Percentiles rank a stretch among this genome's conserved stretches.
Conservation (phyloP, 2,329 filamentous ascomycete genomes). For the Cladosporium colombiae region DNA sequence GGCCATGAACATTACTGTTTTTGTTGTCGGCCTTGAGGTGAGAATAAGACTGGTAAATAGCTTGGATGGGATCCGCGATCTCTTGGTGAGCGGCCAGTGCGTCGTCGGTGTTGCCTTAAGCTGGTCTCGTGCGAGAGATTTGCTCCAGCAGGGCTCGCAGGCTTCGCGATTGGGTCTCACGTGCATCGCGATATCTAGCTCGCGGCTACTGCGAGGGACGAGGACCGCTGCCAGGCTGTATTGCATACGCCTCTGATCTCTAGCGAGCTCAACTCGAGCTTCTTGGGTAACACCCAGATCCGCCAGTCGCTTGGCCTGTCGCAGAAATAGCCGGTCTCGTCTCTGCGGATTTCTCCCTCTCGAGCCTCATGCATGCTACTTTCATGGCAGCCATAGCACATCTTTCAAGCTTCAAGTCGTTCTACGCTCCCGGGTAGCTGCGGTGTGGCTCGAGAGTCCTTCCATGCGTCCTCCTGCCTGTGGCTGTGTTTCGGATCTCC, state of each 20-base stretch:
- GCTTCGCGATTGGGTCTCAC: not conserved
- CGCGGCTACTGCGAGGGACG: not conserved
- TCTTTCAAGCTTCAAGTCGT: not conserved
- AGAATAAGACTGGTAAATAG: not conserved
- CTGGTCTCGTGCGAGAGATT: not conserved
- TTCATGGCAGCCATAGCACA: not conserved
- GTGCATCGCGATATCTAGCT: not conserved
- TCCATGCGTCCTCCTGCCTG: not conserved
- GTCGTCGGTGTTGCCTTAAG: not conserved
- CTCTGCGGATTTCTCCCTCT: not conserved
- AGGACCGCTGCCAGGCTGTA: not conserved
- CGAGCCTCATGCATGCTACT: not conserved
- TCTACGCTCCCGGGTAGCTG: not conserved
- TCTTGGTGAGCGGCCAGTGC: not conserved
- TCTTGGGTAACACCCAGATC: not conserved
- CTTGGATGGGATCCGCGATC: not conserved
- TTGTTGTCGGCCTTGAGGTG: not conserved
- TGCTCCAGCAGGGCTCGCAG: not conserved
- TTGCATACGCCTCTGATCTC: not conserved
- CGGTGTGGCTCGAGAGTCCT: not conserved
- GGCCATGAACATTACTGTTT: not conserved
- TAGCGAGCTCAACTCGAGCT: not conserved
- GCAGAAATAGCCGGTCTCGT: not conserved
- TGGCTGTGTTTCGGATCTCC: not conserved
- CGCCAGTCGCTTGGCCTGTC: not conserved